phyloP scores from a whole-genome alignment of 75 land plant species.

The Sequoiadendron giganteum region DNA sequence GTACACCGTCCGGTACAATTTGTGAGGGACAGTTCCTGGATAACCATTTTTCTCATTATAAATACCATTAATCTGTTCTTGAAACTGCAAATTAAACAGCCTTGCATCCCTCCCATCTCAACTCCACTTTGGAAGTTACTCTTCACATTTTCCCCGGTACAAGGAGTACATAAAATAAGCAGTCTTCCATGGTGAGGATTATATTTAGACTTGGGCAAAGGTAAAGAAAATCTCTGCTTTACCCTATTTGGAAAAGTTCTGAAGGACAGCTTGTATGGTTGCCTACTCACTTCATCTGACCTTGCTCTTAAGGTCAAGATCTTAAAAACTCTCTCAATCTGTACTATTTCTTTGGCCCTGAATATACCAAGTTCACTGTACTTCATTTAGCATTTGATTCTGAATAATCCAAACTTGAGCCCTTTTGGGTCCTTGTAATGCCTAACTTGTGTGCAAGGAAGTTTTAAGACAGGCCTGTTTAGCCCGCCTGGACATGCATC shows the following conservation, averaged over 20 bases:
- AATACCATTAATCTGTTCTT: neutral
- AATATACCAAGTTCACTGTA: neutral
- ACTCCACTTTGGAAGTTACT: neutral
- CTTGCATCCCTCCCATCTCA: neutral
- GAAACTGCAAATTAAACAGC: neutral
- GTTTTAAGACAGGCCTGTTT: neutral
- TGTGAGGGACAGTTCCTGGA: neutral
- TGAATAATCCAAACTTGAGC: neutral
- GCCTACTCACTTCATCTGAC: neutral
- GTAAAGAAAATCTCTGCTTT: neutral
- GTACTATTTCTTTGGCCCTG: neutral
- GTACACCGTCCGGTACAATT: neutral
- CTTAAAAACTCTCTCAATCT: neutral
- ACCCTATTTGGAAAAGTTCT: neutral
- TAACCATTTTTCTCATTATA: neutral
- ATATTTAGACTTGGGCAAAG: neutral
- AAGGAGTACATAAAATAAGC: neutral
- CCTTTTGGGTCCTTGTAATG: neutral
- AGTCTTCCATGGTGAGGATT: neutral
- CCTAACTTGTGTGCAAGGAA: neutral
- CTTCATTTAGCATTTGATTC: neutral
- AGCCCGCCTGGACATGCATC: neutral
- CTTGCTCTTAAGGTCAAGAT: neutral
- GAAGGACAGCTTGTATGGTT: neutral
- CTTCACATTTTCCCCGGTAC: neutral